A percentile compares a stretch with the other conserved stretches of the same genome.
Evolutionary conservation across 495 filamentous ascomycete species (phyloP).

Genomic region (Lentithecium fluviatile): DNA sequence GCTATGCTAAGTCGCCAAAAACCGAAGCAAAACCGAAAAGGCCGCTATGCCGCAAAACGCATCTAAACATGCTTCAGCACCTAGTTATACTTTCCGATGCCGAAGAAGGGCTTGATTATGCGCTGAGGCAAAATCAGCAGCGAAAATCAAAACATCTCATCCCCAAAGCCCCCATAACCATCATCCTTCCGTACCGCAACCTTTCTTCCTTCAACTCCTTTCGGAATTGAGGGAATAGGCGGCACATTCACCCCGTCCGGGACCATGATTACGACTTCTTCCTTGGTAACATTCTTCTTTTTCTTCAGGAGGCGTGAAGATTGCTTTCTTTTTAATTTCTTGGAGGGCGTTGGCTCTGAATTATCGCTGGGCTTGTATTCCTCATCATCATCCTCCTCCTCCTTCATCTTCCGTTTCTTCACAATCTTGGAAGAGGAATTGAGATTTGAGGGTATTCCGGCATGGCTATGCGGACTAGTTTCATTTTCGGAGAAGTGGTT

Average conservation of each 20-base stretch:
- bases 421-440: slow-evolving; percentile 2
- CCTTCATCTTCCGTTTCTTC: slow-evolving; percentile 8
- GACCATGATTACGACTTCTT: slow-evolving; percentile 31
- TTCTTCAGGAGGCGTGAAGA: slow-evolving; percentile 20
- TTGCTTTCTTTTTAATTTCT: not conserved
- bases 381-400: slow-evolving; percentile 2
- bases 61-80: too few species aligned
- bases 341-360: slow-evolving; percentile 5
- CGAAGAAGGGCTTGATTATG: slow-evolving; percentile 5
- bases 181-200: slow-evolving; percentile 7
- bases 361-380: not conserved
- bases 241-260: slow-evolving; percentile 36
- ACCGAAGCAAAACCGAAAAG: too few species aligned
- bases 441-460: slow-evolving; percentile 25
- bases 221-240: slow-evolving; percentile 25
- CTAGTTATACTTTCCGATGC: not conserved
- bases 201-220: slow-evolving; percentile 15
- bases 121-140: too few species aligned
- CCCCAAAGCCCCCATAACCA: slow-evolving; percentile 23
- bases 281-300: slow-evolving; percentile 1
- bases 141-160: slow-evolving; percentile 31
- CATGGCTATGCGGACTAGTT: not conserved
- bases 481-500: slow-evolving; percentile 20
- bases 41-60: too few species aligned
- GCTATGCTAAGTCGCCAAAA: too few species aligned